Evolutionary conservation across 2,329 filamentous ascomycete genomes (phyloP).

Genomic region (Cladosporium sp.): DNA sequence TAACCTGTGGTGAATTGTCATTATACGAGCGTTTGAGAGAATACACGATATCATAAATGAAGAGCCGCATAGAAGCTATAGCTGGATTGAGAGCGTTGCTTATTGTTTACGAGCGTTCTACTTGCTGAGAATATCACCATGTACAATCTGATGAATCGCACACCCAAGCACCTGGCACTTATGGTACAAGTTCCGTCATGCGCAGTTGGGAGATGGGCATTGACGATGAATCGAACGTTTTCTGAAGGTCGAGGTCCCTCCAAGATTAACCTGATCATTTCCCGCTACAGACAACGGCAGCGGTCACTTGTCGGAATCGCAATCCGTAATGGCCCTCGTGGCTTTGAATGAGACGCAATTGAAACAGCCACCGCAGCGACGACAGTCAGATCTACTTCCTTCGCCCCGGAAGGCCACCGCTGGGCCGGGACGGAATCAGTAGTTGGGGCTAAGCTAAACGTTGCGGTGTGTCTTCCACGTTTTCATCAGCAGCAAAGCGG

Average conservation of each 20-base stretch:
- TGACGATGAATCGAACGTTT: neutral
- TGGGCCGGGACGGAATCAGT: slow-evolving; percentile 5
- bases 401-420: slow-evolving; percentile 5
- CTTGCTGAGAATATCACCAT: neutral
- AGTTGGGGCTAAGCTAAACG: slow-evolving; percentile 1
- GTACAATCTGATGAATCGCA: neutral
- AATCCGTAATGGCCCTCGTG: slow-evolving; percentile 5
- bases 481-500: slow-evolving; percentile 3
- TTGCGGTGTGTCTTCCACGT: slow-evolving; percentile 20
- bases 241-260: slow-evolving; percentile 17
- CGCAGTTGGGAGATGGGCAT: neutral
- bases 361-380: slow-evolving; percentile 14
- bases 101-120: neutral
- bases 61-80: neutral
- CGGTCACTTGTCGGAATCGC: neutral
- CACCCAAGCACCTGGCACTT: neutral
- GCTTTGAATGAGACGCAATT: slow-evolving; percentile 1
- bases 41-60: neutral
- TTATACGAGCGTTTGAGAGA: neutral
- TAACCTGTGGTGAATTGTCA: neutral
- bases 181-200: slow-evolving; percentile 3
- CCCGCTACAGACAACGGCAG: slow-evolving; percentile 15
- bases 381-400: slow-evolving; percentile 12
- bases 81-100: neutral
- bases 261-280: slow-evolving; percentile 17